A percentile compares a stretch with the other conserved stretches of the same genome.
These are phyloP conservation scores for Monosporascus sp. DNA, from an alignment of 2,329 filamentous ascomycete species.

Conservation along the genomic window DNA sequence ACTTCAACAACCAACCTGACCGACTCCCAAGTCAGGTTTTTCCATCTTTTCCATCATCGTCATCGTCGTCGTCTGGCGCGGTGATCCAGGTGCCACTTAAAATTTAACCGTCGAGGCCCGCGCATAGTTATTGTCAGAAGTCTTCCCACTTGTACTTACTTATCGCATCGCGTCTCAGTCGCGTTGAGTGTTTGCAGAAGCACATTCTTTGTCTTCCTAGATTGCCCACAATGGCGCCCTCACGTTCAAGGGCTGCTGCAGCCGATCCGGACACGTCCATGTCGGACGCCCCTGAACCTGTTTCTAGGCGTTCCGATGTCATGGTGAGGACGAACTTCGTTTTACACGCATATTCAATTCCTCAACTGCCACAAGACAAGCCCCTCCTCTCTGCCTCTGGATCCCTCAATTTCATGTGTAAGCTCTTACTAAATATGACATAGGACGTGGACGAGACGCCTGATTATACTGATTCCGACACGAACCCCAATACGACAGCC, in stretches of 20 bases:
- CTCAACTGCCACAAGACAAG: background rate
- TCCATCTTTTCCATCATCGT: background rate
- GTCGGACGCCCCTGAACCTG: constrained; percentile 50
- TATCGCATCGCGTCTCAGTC: constrained; percentile 43
- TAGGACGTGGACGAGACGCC: constrained; percentile 61
- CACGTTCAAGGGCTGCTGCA: constrained; percentile 46
- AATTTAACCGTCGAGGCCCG: background rate
- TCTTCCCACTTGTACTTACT: background rate
- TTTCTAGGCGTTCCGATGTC: constrained; percentile 34
- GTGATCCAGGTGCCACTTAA: background rate
- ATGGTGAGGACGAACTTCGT: constrained; percentile 38
- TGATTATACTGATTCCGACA: constrained; percentile 62
- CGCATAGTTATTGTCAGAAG: background rate
- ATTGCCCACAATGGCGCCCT: constrained; percentile 44
- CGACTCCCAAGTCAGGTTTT: background rate
- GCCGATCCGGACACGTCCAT: constrained; percentile 59
- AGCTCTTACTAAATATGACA: constrained; percentile 2
- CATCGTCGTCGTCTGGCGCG: background rate
- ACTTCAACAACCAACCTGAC: background rate
- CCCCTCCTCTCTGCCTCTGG: too few species aligned
- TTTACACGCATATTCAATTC: constrained; percentile 1
- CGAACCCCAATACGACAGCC: constrained; percentile 64
- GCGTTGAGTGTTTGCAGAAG: constrained; percentile 44
- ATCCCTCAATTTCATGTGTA: background rate
- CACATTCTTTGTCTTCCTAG: background rate